phyloP scores from a whole-genome alignment of 345 rosid genomes.

The Populus nigra region DNA sequence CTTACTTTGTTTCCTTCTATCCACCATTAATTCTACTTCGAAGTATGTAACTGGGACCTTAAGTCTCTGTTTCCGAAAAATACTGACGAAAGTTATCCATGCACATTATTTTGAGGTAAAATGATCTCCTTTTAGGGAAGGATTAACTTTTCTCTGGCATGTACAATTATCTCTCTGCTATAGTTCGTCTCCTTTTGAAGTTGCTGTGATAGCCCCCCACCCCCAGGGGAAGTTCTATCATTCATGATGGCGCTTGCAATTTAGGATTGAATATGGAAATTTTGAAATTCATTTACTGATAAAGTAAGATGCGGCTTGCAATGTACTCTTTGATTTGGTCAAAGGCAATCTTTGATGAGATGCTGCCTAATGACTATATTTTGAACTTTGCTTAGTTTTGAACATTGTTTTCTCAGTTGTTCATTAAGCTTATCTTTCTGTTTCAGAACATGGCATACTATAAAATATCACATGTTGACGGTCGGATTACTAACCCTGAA shows the following conservation, averaged over 20 bases:
- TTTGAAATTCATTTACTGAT: neutral
- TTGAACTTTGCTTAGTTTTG: neutral
- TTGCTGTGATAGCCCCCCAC: neutral
- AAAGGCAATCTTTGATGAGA: neutral
- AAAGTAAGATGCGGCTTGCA: neutral
- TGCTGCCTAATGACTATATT: neutral
- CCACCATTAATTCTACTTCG: slow-evolving; percentile 79
- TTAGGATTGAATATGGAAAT: neutral
- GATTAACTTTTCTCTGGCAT: neutral
- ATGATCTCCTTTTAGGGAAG: neutral
- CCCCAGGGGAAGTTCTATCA: neutral
- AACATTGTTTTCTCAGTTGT: neutral
- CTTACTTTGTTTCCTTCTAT: slow-evolving; percentile 78
- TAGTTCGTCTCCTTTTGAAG: neutral
- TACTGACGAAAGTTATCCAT: slow-evolving; percentile 88
- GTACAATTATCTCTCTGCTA: neutral
- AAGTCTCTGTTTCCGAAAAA: slow-evolving; percentile 84
- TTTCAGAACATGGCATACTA: slow-evolving; percentile 97
- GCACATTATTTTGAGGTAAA: slow-evolving; percentile 81
- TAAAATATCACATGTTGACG: slow-evolving; percentile 95
- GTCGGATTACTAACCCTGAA: slow-evolving; percentile 86
- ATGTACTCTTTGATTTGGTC: neutral
- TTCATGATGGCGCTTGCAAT: neutral
- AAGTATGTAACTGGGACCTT: slow-evolving; percentile 83
- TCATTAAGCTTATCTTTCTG: slow-evolving; percentile 12